Conservation (phyloP, 176 grass and related monocot genomes). For the Phragmites australis region DNA sequence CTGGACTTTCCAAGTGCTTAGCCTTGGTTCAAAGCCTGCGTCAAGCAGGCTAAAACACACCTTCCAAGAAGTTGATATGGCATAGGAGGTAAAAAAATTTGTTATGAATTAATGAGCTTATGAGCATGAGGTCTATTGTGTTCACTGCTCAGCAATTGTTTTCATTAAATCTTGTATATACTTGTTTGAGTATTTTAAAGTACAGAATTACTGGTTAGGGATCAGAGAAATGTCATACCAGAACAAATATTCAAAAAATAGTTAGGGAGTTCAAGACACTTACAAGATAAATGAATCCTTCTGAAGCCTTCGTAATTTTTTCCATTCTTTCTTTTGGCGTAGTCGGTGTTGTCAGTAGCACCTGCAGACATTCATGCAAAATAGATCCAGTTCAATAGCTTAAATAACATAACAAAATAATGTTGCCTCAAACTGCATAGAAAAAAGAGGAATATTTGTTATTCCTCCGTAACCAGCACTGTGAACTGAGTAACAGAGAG, state of each 20-base stretch:
- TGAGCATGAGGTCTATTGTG: neutral
- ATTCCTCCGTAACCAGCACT: neutral
- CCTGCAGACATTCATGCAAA: conserved; percentile 52
- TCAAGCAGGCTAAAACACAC: neutral
- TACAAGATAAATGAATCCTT: conserved; percentile 98
- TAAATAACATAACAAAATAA: conserved; percentile 1
- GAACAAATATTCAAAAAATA: neutral
- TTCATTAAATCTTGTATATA: conserved; percentile 20
- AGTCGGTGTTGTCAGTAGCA: conserved; percentile 95
- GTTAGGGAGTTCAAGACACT: conserved; percentile 19
- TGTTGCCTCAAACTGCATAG: neutral
- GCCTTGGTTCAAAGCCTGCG: neutral
- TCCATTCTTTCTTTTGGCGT: conserved; percentile 98
- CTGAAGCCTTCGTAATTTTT: conserved; percentile 74
- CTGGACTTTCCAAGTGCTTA: neutral
- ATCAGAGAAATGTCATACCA: neutral
- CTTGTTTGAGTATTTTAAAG: neutral
- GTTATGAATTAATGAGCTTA: too few species aligned
- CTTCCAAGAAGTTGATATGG: neutral
- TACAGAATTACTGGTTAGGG: neutral
- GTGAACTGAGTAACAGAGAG: neutral
- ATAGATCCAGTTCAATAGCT: conserved; percentile 21
- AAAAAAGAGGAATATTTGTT: conserved; percentile 7
- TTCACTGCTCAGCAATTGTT: neutral
- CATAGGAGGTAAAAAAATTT: too few species aligned